These are phyloP conservation scores for Phoma sp. DNA, from an alignment of 2,329 filamentous ascomycete species.

Conservation along the genomic window DNA sequence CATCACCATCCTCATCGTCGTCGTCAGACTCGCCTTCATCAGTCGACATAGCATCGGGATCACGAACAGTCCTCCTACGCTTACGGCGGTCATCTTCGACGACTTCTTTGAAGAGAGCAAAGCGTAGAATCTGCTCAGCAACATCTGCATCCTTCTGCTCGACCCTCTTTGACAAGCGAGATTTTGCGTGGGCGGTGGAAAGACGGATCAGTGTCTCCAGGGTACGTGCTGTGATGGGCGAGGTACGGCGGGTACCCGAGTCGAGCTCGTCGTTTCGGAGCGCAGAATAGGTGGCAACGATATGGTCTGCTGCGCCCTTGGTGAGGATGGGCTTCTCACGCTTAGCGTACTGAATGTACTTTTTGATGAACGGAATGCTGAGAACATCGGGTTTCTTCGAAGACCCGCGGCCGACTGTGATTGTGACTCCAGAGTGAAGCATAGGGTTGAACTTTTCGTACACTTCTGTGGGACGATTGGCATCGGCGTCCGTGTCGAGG, in stretches of 20 bases:
- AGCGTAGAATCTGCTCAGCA: conserved; percentile 88
- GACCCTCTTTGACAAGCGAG: conserved; percentile 83
- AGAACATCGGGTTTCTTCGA: conserved; percentile 84
- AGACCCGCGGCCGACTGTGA: conserved; percentile 74
- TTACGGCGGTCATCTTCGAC: conserved; percentile 78
- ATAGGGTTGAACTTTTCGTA: conserved; percentile 97
- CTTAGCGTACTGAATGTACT: conserved; percentile 99
- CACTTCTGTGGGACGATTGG: conserved; percentile 82
- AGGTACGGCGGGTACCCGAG: conserved; percentile 90
- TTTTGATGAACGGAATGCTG: conserved; percentile 98
- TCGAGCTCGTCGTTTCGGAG: conserved; percentile 95
- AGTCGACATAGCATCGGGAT: conserved; percentile 61
- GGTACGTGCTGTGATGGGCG: conserved; percentile 94
- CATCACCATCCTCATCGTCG: conserved; percentile 66
- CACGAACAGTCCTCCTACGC: conserved; percentile 76
- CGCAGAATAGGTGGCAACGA: conserved; percentile 88
- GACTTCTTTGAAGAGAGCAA: conserved; percentile 97
- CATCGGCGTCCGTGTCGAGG: conserved; percentile 74
- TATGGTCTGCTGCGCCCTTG: conserved; percentile 88
- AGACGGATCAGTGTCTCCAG: conserved; percentile 98
- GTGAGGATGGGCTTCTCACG: conserved; percentile 87
- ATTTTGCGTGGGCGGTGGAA: conserved; percentile 93
- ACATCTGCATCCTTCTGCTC: conserved; percentile 88
- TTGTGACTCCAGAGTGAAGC: conserved; percentile 88
- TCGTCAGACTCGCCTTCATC: conserved; percentile 65